A percentile compares a stretch with the other conserved stretches of the same genome.
Conservation (phyloP, 2,329 filamentous ascomycete species). For the Xylariales sp. region DNA sequence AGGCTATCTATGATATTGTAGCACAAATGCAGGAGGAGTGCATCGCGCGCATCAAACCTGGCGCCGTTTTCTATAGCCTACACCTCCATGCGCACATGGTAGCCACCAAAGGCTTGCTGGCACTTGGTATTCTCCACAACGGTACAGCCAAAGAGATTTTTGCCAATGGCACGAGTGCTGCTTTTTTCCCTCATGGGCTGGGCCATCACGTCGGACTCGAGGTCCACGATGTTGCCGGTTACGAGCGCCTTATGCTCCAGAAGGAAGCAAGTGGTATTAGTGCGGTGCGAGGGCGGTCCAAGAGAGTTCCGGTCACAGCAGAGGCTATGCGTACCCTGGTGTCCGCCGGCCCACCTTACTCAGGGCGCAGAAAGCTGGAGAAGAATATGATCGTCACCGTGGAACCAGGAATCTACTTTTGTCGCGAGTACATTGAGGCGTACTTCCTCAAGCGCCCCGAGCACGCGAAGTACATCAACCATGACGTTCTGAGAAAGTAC, state of each 20-base stretch:
- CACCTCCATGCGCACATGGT: conserved; percentile 70
- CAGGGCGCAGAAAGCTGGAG: conserved; percentile 38
- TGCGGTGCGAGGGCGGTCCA: conserved; percentile 18
- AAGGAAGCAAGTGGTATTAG: conserved; percentile 1
- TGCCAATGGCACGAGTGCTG: conserved; percentile 47
- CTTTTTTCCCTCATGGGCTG: conserved; percentile 64
- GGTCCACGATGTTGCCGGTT: conserved; percentile 45
- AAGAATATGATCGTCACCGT: conserved; percentile 71
- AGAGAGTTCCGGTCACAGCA: conserved; percentile 23
- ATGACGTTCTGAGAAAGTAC: conserved; percentile 60
- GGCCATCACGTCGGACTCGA: conserved; percentile 64
- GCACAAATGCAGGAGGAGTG: conserved; percentile 75
- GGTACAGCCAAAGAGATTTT: conserved; percentile 52
- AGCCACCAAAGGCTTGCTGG: conserved; percentile 65
- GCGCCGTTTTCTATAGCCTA: conserved; percentile 65
- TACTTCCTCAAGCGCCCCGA: conserved; percentile 57
- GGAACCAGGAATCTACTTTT: conserved; percentile 78
- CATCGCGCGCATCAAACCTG: conserved; percentile 64
- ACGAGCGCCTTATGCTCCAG: conserved; percentile 4
- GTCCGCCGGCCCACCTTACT: conserved; percentile 18
- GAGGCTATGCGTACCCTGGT: conserved; percentile 16
- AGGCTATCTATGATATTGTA: conserved; percentile 73
- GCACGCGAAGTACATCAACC: conserved; percentile 62
- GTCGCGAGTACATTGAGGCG: conserved; percentile 66
- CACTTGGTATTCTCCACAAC: conserved; percentile 67